A percentile compares a stretch with the other conserved stretches of the same genome.
phyloP scores from a whole-genome alignment of 208 protist species.

The Acanthamoeba lenticulata region DNA sequence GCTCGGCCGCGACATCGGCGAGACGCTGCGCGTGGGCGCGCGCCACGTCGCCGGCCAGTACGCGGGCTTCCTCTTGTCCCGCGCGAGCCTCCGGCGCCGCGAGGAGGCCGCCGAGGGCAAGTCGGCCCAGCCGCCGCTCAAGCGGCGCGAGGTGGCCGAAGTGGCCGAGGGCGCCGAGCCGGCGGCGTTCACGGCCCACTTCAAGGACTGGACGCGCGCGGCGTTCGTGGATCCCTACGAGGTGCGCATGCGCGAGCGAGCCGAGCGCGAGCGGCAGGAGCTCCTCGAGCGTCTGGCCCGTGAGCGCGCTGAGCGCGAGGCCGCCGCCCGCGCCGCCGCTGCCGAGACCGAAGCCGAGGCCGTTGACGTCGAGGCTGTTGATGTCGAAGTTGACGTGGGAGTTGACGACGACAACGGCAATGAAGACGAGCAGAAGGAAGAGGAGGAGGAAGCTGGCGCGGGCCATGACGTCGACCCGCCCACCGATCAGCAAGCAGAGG shows the following conservation, averaged over 20 bases:
- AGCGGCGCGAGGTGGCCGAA: conserved; percentile 45
- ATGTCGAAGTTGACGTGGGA: not conserved
- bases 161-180: conserved; percentile 14
- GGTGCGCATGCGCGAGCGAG: conserved; percentile 32
- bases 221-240: conserved; percentile 63
- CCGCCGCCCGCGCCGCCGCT: no score
- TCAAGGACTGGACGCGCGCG: conserved; percentile 51
- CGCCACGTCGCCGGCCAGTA: conserved; percentile 20
- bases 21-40: conserved; percentile 30
- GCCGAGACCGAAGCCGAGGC: no score
- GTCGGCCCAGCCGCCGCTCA: not conserved
- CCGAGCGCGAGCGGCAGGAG: not conserved
- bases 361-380: not conserved
- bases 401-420: not conserved
- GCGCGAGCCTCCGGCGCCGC: conserved; percentile 8
- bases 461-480: not conserved
- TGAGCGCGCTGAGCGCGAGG: conserved; percentile 10
- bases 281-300: not conserved
- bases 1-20: conserved; percentile 39
- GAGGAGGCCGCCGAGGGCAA: not conserved
- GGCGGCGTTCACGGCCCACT: conserved; percentile 15
- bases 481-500: no score
- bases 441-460: not conserved
- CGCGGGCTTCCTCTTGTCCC: not conserved
- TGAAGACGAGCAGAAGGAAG: not conserved